Conservation (phyloP, 164 flowering plant species). For the Aristolochia californica region DNA sequence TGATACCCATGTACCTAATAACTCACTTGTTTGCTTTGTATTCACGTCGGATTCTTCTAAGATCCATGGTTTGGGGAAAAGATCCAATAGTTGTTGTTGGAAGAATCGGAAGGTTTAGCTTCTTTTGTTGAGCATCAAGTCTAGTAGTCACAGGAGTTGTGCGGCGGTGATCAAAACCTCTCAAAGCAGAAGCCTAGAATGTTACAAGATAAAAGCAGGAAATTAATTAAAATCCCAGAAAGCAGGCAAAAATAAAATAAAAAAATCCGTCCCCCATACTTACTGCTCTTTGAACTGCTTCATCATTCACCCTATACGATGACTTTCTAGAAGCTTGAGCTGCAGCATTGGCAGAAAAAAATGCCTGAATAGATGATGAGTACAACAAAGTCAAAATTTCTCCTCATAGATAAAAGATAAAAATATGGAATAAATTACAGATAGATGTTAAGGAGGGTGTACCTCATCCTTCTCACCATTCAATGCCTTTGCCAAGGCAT, state of each 20-base stretch:
- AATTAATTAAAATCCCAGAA: not conserved
- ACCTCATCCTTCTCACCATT: constrained; percentile 21
- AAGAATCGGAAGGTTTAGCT: constrained; percentile 57
- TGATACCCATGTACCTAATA: too few species aligned
- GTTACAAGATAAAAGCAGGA: too few species aligned
- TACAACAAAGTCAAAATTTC: not conserved
- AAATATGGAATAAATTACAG: too few species aligned
- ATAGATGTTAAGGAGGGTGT: not conserved
- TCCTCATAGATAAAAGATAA: too few species aligned
- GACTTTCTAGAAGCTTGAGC: constrained; percentile 65
- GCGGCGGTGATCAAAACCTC: constrained; percentile 65
- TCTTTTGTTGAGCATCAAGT: constrained; percentile 63
- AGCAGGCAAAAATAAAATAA: not conserved
- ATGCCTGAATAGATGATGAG: constrained; percentile 27
- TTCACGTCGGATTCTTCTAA: constrained; percentile 73
- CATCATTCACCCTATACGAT: constrained; percentile 62
- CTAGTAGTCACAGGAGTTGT: constrained; percentile 62
- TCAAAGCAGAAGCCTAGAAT: constrained; percentile 57
- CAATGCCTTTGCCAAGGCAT: constrained; percentile 29
- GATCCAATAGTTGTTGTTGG: constrained; percentile 82
- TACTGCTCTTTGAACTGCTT: constrained; percentile 68
- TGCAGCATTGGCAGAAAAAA: constrained; percentile 55
- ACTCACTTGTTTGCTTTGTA: constrained; percentile 61
- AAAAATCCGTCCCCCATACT: constrained; percentile 13
- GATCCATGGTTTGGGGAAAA: constrained; percentile 77